A percentile compares a stretch with the other conserved stretches of the same genome.
phyloP scores from a whole-genome alignment of 306 rosid species.

The Cucurbita pepo region DNA sequence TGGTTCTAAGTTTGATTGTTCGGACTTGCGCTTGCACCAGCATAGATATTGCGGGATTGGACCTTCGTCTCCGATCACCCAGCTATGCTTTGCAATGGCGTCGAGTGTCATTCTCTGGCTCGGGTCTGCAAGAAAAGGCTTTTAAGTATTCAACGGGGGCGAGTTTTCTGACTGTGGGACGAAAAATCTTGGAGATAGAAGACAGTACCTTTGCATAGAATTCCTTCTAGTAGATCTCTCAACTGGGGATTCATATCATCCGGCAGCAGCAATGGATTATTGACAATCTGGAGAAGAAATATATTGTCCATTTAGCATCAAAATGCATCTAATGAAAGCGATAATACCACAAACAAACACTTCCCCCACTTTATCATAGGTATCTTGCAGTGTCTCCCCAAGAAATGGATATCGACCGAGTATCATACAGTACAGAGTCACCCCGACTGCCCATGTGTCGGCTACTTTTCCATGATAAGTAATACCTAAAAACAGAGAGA shows the following conservation, averaged over 20 bases:
- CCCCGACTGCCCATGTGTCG: slow-evolving; percentile 97
- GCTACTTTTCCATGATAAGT: slow-evolving; percentile 77
- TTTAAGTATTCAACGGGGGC: neutral
- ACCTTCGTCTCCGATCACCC: slow-evolving; percentile 76
- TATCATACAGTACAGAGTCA: slow-evolving; percentile 86
- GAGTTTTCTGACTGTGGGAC: neutral
- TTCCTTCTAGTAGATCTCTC: slow-evolving; percentile 62
- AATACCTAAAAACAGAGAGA: slow-evolving; percentile 32
- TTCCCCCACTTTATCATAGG: slow-evolving; percentile 66
- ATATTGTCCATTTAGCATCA: neutral
- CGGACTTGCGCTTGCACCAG: slow-evolving; percentile 69
- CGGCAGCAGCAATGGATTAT: slow-evolving; percentile 58
- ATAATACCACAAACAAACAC: neutral
- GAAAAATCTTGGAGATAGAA: neutral
- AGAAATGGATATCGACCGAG: slow-evolving; percentile 85
- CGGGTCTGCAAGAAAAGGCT: slow-evolving; percentile 39
- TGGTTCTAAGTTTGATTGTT: slow-evolving; percentile 7
- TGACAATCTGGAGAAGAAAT: slow-evolving; percentile 58
- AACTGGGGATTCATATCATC: slow-evolving; percentile 48
- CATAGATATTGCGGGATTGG: slow-evolving; percentile 50
- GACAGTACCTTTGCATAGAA: slow-evolving; percentile 69
- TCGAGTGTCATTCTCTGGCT: slow-evolving; percentile 47
- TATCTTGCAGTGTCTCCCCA: slow-evolving; percentile 95
- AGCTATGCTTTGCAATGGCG: slow-evolving; percentile 43
- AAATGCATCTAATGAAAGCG: neutral